These are phyloP conservation scores for Ogataea henricii DNA, from an alignment of 805 yeast genomes.

Conservation along the genomic window DNA sequence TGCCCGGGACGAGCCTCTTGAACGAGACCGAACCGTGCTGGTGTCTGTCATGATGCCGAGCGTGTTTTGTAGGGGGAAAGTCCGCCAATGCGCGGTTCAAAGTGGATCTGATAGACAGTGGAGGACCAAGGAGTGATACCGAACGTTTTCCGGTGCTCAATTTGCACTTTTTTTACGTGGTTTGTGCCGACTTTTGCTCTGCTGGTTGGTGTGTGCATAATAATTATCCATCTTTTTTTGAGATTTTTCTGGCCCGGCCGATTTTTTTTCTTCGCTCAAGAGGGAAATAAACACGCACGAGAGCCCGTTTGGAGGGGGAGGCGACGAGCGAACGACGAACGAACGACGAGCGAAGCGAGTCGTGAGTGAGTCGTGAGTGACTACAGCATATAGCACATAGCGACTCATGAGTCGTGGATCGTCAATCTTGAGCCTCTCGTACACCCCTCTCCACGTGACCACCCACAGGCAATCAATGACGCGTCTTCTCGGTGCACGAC, in stretches of 20 bases:
- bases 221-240: background rate
- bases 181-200: background rate
- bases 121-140: background rate
- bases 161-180: background rate
- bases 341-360: background rate
- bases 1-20: conserved; percentile 5
- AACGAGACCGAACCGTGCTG: conserved; percentile 2
- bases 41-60: conserved; percentile 2
- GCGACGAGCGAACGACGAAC: background rate
- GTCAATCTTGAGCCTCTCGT: no score
- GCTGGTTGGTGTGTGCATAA: background rate
- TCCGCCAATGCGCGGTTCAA: background rate
- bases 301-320: background rate
- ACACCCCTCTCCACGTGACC: no score
- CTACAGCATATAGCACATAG: no score
- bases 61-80: background rate
- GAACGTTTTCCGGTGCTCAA: background rate
- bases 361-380: no score
- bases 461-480: no score
- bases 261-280: conserved; percentile 5
- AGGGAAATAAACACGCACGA: conserved; percentile 3
- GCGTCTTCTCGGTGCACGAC: no score
- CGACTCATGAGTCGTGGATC: no score
- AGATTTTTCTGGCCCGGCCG: background rate
- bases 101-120: background rate